Conservation (phyloP, 192 early-diverging fungal species). For the Endogone sp. region DNA sequence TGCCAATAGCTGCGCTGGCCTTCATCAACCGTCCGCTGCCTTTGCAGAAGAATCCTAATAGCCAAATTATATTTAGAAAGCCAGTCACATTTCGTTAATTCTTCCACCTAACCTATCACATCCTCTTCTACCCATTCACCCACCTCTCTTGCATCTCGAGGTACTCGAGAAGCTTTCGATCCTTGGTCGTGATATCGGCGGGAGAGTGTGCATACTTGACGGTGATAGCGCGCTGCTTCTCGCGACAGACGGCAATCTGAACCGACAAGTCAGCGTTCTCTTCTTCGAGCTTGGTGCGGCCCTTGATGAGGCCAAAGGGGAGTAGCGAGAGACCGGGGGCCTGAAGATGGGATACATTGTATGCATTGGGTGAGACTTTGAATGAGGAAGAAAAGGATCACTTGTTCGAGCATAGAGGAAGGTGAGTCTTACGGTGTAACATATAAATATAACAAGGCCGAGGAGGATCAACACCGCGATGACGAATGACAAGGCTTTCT, state of each 20-base stretch:
- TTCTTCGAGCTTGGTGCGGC: constrained; percentile 15
- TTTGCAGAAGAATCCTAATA: no score
- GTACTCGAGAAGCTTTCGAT: constrained; percentile 7
- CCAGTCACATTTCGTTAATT: no score
- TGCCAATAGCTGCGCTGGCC: no score
- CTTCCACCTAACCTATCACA: no score
- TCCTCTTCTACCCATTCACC: constrained; percentile 10
- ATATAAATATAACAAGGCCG: constrained; percentile 50
- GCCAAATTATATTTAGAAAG: no score
- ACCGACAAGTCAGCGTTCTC: constrained; percentile 17
- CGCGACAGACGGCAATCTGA: constrained; percentile 12
- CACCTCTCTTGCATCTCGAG: constrained; percentile 13
- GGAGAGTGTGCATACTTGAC: constrained; percentile 11
- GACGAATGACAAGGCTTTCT: constrained; percentile 45
- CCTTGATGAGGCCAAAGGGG: constrained; percentile 29
- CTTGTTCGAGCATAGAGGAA: no score
- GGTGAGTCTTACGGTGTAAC: constrained; percentile 52
- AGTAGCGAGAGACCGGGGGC: constrained; percentile 33
- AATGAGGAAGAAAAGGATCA: no score
- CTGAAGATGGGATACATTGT: constrained; percentile 9
- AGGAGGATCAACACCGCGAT: constrained; percentile 39
- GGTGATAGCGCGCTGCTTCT: constrained; percentile 17
- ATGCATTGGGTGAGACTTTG: no score
- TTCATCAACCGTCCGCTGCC: no score
- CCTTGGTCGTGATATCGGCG: neutral